phyloP scores from a whole-genome alignment of 73 alveolate species.

The Stentor coeruleus region DNA sequence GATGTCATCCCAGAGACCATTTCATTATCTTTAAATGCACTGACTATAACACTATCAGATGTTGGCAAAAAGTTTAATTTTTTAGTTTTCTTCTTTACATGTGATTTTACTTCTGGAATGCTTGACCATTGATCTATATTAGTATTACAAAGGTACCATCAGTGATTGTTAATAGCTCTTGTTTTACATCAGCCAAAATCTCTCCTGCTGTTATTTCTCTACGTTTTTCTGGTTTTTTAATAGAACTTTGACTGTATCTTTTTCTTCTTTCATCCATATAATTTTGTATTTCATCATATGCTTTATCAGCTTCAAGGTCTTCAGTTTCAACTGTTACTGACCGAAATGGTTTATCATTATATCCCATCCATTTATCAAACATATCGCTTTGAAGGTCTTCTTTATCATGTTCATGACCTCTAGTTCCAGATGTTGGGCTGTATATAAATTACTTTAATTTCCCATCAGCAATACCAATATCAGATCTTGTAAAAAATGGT shows the following conservation, averaged over 20 bases:
- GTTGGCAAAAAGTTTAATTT: slow-evolving; percentile 39
- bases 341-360: slow-evolving; percentile 31
- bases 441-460: slow-evolving; percentile 4
- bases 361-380: slow-evolving; percentile 60
- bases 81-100: slow-evolving; percentile 36
- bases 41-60: slow-evolving; percentile 44
- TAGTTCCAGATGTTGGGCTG: slow-evolving; percentile 24
- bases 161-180: slow-evolving; percentile 57
- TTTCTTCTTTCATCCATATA: slow-evolving; percentile 64
- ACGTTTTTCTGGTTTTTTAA: slow-evolving; percentile 36
- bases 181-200: slow-evolving; percentile 62
- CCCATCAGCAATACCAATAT: slow-evolving; percentile 48
- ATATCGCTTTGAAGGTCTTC: slow-evolving; percentile 33
- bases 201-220: background rate
- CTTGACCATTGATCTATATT: slow-evolving; percentile 61
- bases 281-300: slow-evolving; percentile 51
- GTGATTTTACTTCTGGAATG: slow-evolving; percentile 54
- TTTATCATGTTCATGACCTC: slow-evolving; percentile 28
- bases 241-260: slow-evolving; percentile 40
- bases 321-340: slow-evolving; percentile 40
- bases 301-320: slow-evolving; percentile 62
- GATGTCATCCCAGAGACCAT: slow-evolving; percentile 26
- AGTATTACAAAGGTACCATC: slow-evolving; percentile 17
- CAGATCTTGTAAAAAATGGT: slow-evolving; percentile 58
- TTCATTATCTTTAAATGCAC: slow-evolving; percentile 44